Evolutionary conservation across 257 asterid species (phyloP).

Genomic region (Schizonepeta tenuifolia): DNA sequence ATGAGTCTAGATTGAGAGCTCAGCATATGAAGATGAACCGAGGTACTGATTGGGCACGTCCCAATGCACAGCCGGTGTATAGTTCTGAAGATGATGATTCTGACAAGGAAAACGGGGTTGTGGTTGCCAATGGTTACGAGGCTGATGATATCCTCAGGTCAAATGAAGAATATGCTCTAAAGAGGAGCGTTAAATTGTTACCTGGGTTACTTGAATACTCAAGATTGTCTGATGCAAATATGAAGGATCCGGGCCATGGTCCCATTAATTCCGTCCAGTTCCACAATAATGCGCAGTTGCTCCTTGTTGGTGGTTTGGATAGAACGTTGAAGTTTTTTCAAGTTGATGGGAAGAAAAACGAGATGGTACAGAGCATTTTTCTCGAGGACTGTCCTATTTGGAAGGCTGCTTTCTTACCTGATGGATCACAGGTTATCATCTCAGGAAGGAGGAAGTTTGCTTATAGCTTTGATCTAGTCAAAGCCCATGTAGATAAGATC

Average conservation of each 20-base stretch:
- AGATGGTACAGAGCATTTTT: conserved; percentile 74
- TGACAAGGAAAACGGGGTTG: conserved; percentile 49
- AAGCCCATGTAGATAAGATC: conserved; percentile 68
- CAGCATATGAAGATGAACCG: conserved; percentile 86
- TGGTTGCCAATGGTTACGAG: conserved; percentile 46
- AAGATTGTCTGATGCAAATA: conserved; percentile 75
- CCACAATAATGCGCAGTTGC: conserved; percentile 85
- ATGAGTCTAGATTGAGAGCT: conserved; percentile 82
- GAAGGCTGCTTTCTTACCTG: conserved; percentile 85
- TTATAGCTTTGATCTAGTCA: conserved; percentile 76
- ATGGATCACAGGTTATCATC: conserved; percentile 81
- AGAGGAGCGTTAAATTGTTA: conserved; percentile 54
- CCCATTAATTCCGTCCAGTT: conserved; percentile 85
- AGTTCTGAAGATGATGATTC: conserved; percentile 73
- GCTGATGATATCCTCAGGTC: conserved; percentile 60
- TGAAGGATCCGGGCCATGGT: conserved; percentile 62
- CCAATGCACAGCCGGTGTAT: conserved; percentile 41
- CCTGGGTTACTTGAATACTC: conserved; percentile 83
- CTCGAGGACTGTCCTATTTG: conserved; percentile 83
- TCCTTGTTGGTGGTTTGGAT: conserved; percentile 89
- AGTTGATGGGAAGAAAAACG: conserved; percentile 85
- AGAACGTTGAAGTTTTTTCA: conserved; percentile 76
- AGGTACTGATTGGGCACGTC: conserved; percentile 86
- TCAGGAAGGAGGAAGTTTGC: conserved; percentile 91
- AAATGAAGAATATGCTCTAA: conserved; percentile 70